phyloP scores from a whole-genome alignment of 768 basidiomycete species.

The Tremella fuciformis region DNA sequence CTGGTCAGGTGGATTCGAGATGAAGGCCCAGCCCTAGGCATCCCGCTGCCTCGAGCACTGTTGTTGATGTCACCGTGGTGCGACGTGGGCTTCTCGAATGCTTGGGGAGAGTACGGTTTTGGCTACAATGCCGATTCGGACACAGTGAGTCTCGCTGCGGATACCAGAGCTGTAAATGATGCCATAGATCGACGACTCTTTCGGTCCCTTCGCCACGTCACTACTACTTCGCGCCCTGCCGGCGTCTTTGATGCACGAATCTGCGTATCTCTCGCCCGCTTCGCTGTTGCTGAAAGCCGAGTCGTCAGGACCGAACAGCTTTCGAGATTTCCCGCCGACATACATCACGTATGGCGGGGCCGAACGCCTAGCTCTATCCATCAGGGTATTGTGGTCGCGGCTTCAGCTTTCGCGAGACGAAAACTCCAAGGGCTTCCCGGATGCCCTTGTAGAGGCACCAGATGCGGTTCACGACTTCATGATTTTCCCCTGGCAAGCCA shows the following conservation, averaged over 20 bases:
- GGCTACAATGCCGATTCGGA: conserved; percentile 33
- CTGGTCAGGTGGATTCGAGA: conserved; percentile 88
- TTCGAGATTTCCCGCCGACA: conserved; percentile 34
- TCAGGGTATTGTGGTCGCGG: conserved; percentile 32
- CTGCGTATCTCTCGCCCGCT: conserved; percentile 38
- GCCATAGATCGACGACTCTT: conserved; percentile 39
- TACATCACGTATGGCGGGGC: conserved; percentile 40
- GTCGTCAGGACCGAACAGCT: conserved; percentile 14
- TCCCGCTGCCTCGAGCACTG: conserved; percentile 63
- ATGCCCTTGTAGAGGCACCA: conserved; percentile 20
- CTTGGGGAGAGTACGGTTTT: conserved; percentile 36
- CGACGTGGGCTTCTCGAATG: conserved; percentile 60
- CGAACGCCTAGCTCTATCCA: conserved; percentile 33
- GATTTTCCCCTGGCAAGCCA: conserved; percentile 46
- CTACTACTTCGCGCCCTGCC: conserved; percentile 42
- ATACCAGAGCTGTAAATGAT: conserved; percentile 4
- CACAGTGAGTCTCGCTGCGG: conserved; percentile 21
- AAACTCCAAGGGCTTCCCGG: conserved; percentile 5
- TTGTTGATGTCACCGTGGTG: conserved; percentile 94
- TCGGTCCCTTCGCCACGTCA: conserved; percentile 43
- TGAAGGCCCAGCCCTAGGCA: conserved; percentile 51
- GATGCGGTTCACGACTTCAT: conserved; percentile 42
- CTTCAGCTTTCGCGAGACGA: conserved; percentile 19
- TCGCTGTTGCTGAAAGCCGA: conserved; percentile 23
- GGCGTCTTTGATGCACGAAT: conserved; percentile 29